Conservation (phyloP, 768 basidiomycete species). For the Lactarius vividus region DNA sequence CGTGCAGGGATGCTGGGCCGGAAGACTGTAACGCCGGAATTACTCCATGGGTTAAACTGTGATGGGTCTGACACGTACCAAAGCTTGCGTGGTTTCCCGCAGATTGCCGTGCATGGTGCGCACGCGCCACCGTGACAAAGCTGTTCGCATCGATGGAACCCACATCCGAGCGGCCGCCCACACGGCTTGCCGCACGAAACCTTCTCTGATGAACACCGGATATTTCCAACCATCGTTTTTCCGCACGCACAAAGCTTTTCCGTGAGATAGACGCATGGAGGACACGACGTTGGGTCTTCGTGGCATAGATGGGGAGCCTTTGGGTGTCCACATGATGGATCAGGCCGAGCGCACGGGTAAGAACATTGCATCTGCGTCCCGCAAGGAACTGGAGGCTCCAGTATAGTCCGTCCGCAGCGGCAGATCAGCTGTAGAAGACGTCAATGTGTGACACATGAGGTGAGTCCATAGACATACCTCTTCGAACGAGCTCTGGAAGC, state of each 20-base stretch:
- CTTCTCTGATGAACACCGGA: constrained; percentile 82
- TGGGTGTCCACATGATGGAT: constrained; percentile 80
- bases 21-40: constrained; percentile 45
- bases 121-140: constrained; percentile 83
- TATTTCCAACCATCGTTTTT: constrained; percentile 74
- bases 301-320: constrained; percentile 80
- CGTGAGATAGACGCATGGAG: constrained; percentile 83
- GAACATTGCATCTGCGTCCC: constrained; percentile 75
- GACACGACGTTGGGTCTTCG: constrained; percentile 64
- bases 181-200: constrained; percentile 85
- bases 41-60: not conserved
- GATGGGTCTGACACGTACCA: constrained; percentile 51
- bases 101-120: constrained; percentile 69
- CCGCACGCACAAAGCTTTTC: constrained; percentile 85
- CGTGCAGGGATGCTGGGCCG: constrained; percentile 71
- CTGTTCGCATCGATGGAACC: constrained; percentile 84
- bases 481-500: constrained; percentile 87
- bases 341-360: constrained; percentile 73
- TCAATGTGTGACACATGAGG: not conserved
- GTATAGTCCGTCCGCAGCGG: constrained; percentile 77
- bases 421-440: constrained; percentile 59
- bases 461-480: constrained; percentile 52
- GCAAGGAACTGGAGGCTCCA: constrained; percentile 88
- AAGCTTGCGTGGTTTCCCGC: constrained; percentile 82
- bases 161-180: constrained; percentile 77